Evolutionary conservation across 208 protist species (phyloP).

Genomic region (Wallacemonas sp.): DNA sequence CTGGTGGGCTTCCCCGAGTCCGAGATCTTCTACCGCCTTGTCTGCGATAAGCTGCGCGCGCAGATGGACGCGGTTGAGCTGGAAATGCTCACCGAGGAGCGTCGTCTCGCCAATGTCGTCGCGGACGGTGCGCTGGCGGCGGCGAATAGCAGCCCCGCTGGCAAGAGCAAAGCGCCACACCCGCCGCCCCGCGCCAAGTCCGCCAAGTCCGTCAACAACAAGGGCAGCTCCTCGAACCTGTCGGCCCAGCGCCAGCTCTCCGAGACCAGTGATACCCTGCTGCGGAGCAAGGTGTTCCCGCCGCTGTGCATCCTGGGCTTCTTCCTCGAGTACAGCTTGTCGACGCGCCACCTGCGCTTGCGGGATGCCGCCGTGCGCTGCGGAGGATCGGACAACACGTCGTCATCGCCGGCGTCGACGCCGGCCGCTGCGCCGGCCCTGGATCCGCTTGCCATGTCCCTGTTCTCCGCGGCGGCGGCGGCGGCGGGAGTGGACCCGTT

Average conservation of each 20-base stretch:
- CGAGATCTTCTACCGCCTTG: conserved; percentile 47
- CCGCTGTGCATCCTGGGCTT: conserved; percentile 65
- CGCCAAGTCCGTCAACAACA: background rate
- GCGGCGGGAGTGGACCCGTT: background rate
- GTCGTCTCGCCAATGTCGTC: background rate
- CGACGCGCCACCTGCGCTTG: conserved; percentile 56
- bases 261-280: conserved; percentile 1
- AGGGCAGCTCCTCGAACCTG: conserved; percentile 13
- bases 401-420: background rate
- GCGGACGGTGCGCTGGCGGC: conserved; percentile 4
- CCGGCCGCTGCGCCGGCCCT: background rate
- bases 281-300: conserved; percentile 41
- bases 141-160: conserved; percentile 6
- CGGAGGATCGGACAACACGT: conserved; percentile 8
- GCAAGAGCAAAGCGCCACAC: conserved; percentile 7
- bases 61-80: conserved; percentile 48
- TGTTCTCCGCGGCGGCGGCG: conserved; percentile 15
- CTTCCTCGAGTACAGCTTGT: conserved; percentile 72
- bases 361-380: conserved; percentile 29
- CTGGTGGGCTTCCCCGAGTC: conserved; percentile 75
- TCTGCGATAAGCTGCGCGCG: conserved; percentile 45
- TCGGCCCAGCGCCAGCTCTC: background rate
- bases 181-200: conserved; percentile 4
- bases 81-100: conserved; percentile 37
- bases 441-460: conserved; percentile 19